Conservation (phyloP, 2,329 filamentous ascomycete species). For the Exophiala viscosa region DNA sequence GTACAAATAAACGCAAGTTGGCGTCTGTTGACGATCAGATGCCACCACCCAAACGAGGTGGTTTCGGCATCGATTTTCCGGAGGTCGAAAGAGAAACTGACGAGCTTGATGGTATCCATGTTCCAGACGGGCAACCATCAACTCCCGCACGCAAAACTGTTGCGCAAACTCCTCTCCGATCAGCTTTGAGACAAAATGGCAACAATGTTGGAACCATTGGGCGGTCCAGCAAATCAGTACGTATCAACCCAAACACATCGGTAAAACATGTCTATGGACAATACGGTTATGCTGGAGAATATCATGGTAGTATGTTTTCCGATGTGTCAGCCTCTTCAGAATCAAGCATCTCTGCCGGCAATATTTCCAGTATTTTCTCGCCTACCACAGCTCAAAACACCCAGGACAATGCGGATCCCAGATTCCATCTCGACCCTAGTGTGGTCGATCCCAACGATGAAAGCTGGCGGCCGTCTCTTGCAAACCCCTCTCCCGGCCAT, state of each 20-base stretch:
- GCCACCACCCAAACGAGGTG: constrained; percentile 17
- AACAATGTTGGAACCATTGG: constrained; percentile 6
- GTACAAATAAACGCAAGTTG: constrained; percentile 23
- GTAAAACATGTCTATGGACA: constrained; percentile 22
- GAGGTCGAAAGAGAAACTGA: constrained; percentile 20
- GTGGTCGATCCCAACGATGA: constrained; percentile 19
- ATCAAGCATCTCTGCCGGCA: constrained; percentile 7
- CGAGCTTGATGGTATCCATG: constrained; percentile 13
- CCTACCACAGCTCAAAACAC: constrained; percentile 19
- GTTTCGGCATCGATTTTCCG: constrained; percentile 23
- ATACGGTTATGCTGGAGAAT: constrained; percentile 21
- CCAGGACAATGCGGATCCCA: constrained; percentile 7
- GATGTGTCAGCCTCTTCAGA: constrained; percentile 9
- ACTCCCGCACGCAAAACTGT: constrained; percentile 8
- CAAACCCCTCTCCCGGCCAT: constrained; percentile 21
- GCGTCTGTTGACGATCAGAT: constrained; percentile 14
- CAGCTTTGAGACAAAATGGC: constrained; percentile 15
- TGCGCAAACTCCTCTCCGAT: constrained; percentile 19
- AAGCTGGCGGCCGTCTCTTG: constrained; percentile 18
- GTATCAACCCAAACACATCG: constrained; percentile 16
- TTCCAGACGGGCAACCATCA: constrained; percentile 7
- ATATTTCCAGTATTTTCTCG: constrained; percentile 14
- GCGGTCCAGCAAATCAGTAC: constrained; percentile 20
- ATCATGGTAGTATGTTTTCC: constrained; percentile 22
- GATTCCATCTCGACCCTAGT: constrained; percentile 14